Evolutionary conservation across 768 basidiomycete species (phyloP).

Genomic region (Suillus alpinus): DNA sequence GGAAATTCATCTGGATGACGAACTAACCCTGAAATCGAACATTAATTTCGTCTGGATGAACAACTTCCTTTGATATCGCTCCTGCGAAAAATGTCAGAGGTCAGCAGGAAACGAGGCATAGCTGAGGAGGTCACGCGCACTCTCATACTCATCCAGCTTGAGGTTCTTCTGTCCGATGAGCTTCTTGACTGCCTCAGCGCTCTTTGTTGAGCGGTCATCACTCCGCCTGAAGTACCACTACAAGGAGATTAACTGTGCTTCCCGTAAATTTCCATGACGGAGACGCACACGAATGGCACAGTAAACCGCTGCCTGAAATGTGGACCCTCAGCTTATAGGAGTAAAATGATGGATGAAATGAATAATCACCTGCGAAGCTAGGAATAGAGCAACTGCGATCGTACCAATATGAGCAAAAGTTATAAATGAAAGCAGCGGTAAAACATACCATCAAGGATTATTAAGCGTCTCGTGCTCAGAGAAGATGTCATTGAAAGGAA

Average conservation of each 20-base stretch:
- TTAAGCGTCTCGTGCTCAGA: neutral
- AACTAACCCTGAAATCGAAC: constrained; percentile 62
- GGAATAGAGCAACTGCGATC: constrained; percentile 1
- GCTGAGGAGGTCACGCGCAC: constrained; percentile 41
- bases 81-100: constrained; percentile 38
- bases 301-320: neutral
- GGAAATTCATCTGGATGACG: constrained; percentile 26
- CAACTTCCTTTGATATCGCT: constrained; percentile 79
- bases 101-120: neutral
- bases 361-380: constrained; percentile 1
- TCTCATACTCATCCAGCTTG: constrained; percentile 88
- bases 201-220: neutral
- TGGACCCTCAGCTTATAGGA: neutral
- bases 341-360: neutral
- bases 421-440: neutral
- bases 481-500: neutral
- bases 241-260: neutral
- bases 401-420: too few species aligned
- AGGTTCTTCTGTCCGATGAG: constrained; percentile 58
- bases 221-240: constrained; percentile 1
- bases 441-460: neutral
- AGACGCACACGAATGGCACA: neutral
- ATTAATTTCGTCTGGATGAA: constrained; percentile 86
- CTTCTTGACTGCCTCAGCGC: constrained; percentile 2
- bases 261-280: neutral